A percentile compares a stretch with the other conserved stretches of the same genome.
Evolutionary conservation across 2,329 filamentous ascomycete species (phyloP).

Genomic region (Penicillium sp.): DNA sequence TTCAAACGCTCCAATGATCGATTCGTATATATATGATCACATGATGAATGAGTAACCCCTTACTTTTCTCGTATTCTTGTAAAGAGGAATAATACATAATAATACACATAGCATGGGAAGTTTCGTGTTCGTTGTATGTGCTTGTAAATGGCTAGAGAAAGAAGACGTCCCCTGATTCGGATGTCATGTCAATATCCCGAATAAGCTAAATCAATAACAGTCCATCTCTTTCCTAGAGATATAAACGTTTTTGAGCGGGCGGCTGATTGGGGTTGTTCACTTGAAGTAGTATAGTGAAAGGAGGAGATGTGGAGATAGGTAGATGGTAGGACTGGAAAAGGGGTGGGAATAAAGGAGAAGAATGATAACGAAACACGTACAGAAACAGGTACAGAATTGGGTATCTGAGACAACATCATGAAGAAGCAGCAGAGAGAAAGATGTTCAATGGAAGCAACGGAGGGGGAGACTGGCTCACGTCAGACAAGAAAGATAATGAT

Average conservation of each 20-base stretch:
- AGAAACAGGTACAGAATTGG: slow-evolving; percentile 6
- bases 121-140: neutral
- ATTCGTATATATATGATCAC: too few species aligned
- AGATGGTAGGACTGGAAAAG: neutral
- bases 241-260: neutral
- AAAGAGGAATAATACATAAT: neutral
- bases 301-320: neutral
- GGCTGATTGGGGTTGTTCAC: neutral
- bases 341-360: too few species aligned
- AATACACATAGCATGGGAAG: neutral
- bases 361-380: neutral
- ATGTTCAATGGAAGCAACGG: neutral
- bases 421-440: neutral
- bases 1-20: too few species aligned
- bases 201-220: neutral
- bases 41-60: neutral
- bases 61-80: neutral
- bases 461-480: neutral
- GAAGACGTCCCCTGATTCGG: too few species aligned
- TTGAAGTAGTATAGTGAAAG: neutral
- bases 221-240: neutral
- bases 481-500: neutral
- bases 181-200: neutral
- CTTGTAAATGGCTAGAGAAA: neutral
- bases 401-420: slow-evolving; percentile 11